Base-by-base conservation (phyloP, 2,329 filamentous ascomycete species). In the Claviceps sp. region DNA sequence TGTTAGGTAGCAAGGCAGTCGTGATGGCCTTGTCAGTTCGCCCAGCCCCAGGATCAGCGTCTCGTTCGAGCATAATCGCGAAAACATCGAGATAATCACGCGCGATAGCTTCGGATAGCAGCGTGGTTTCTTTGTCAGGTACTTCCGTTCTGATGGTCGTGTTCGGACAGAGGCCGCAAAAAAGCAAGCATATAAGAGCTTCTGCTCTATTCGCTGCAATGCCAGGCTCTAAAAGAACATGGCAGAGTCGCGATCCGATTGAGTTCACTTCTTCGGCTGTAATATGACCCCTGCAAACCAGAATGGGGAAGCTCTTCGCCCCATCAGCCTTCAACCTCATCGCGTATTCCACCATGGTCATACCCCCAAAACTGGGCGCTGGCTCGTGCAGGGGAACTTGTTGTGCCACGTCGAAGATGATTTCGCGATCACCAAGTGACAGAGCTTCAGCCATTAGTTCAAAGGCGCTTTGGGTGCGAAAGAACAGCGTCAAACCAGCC, bases 381-480 rank as follows among this genome's bases (percentile, higher is more conserved):
- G 51, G 47, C 5, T 38, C 24, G 7, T 20, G 26, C 11, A 52
- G 34, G 5, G 37, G 18, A 18, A 52, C 3, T 9, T 18, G 4
- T 2, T 16, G 34, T 11, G 51, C 51, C 30, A 52, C 6, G 18
- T 46, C 14, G 5, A 20, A 4, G 13, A 49, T 34, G 13, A 52
- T 24, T 22, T 6, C 8, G 46, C 26, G 14, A 3, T 41, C 9
- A 1, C 18, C 16, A 5, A 36, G 16, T 2, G 5, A 2, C 30
- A 52, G 42, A 20, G 47, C 51, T 30, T 52, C 51, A 5, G 20
- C 14, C 9, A 52, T n/a, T 13, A 52, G 47, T 9, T 24, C 16
- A 14, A 40, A 11, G 30, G 47, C 51, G 20, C 44, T 34, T 24
- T 34, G 41, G 6, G 47, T 37, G 13, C 14, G 6, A 1, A 45